A percentile compares a stretch with the other conserved stretches of the same genome.
Evolutionary conservation across 495 filamentous ascomycete species (phyloP).

Genomic region (Bacidia gigantensis): DNA sequence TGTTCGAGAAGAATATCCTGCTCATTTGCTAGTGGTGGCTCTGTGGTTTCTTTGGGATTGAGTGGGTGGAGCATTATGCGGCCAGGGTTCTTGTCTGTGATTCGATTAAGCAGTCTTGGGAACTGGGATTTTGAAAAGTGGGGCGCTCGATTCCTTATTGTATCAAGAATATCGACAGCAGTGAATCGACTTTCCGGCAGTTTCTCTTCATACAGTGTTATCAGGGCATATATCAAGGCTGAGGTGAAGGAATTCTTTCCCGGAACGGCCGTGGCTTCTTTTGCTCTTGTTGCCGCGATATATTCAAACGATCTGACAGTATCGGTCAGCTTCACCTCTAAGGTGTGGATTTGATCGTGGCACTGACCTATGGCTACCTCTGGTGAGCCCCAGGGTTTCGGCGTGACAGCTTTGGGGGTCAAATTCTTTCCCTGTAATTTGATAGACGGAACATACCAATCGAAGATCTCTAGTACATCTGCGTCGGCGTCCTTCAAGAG

Average conservation of each 20-base stretch:
- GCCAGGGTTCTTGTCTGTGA: not conserved
- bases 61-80: conserved; percentile 17
- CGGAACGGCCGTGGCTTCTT: conserved; percentile 1
- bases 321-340: not conserved
- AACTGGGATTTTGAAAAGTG: conserved; percentile 12
- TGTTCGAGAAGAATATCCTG: not conserved
- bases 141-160: conserved; percentile 10
- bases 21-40: not conserved
- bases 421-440: not conserved
- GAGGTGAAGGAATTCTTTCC: conserved; percentile 14
- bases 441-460: conserved; percentile 16
- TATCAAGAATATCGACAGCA: conserved; percentile 8
- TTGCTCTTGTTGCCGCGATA: conserved; percentile 12
- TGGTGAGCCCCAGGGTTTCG: conserved; percentile 2
- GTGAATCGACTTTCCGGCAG: conserved; percentile 10
- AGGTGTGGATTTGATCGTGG: not conserved
- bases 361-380: conserved; percentile 4
- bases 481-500: conserved; percentile 15
- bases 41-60: not conserved
- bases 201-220: conserved; percentile 1
- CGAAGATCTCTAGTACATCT: conserved; percentile 23
- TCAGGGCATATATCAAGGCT: conserved; percentile 12
- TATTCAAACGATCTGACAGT: conserved; percentile 10
- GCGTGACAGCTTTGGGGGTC: conserved; percentile 13
- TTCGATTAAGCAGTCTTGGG: conserved; percentile 4